phyloP scores from a whole-genome alignment of 768 basidiomycete species.

The Pilatotrama ljubarskyi region DNA sequence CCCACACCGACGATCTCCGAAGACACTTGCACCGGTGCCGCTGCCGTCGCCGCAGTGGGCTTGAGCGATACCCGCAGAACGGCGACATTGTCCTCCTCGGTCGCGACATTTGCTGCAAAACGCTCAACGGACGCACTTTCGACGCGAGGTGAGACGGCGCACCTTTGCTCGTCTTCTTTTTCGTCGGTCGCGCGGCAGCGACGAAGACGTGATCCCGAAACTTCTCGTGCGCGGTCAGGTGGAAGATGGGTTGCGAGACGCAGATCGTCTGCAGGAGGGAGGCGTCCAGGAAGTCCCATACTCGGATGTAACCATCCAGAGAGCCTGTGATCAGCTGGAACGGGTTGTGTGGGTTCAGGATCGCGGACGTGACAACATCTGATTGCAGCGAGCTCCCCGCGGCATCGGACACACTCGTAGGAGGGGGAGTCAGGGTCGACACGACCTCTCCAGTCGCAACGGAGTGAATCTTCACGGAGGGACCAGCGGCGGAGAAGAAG shows the following conservation, averaged over 20 bases:
- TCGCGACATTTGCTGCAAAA: slow-evolving; percentile 15
- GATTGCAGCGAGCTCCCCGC: slow-evolving; percentile 41
- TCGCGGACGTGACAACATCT: slow-evolving; percentile 67
- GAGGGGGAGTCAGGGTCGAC: slow-evolving; percentile 70
- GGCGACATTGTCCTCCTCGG: slow-evolving; percentile 52
- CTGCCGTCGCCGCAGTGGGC: slow-evolving; percentile 42
- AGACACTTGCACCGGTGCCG: slow-evolving; percentile 43
- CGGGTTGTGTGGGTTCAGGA: slow-evolving; percentile 81
- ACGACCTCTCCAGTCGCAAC: slow-evolving; percentile 74
- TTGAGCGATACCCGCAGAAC: slow-evolving; percentile 67
- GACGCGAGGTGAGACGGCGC: slow-evolving; percentile 7
- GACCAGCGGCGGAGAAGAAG: slow-evolving; percentile 85
- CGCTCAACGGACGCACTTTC: background rate
- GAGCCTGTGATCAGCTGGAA: slow-evolving; percentile 90
- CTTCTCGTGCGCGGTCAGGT: slow-evolving; percentile 68
- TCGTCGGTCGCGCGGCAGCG: slow-evolving; percentile 53
- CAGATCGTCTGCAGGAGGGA: slow-evolving; percentile 73
- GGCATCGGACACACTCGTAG: slow-evolving; percentile 27
- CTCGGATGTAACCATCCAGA: slow-evolving; percentile 75
- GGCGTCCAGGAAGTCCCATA: slow-evolving; percentile 95
- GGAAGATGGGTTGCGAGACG: slow-evolving; percentile 66
- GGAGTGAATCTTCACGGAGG: slow-evolving; percentile 85
- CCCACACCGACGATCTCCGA: slow-evolving; percentile 59
- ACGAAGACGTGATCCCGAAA: slow-evolving; percentile 73
- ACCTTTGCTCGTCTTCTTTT: slow-evolving; percentile 41